Conservation (phyloP, 305 asterid species). For the Plantago coronopus region DNA sequence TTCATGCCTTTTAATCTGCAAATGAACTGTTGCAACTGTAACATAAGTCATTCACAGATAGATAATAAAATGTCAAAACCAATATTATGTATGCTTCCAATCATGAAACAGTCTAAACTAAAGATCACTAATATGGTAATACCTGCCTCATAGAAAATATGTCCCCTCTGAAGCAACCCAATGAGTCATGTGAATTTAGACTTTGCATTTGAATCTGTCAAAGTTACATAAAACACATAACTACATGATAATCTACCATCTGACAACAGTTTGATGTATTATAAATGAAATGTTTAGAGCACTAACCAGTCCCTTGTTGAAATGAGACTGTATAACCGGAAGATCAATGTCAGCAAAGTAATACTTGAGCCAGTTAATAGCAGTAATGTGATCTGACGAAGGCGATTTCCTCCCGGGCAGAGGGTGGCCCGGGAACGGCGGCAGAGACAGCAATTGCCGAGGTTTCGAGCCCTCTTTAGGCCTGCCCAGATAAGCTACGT, state of each 20-base stretch:
- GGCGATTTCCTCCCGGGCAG: constrained; percentile 60
- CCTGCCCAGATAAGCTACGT: constrained; percentile 60
- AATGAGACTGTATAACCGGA: constrained; percentile 57
- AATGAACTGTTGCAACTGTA: constrained; percentile 23
- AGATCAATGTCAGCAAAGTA: constrained; percentile 70
- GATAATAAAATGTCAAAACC: constrained; percentile 7
- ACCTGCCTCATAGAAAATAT: constrained; percentile 54
- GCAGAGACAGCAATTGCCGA: constrained; percentile 70
- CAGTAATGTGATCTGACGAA: constrained; percentile 52
- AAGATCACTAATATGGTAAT: constrained; percentile 23
- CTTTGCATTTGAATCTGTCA: constrained; percentile 62
- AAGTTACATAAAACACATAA: not conserved
- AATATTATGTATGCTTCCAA: not conserved
- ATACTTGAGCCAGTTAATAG: constrained; percentile 92
- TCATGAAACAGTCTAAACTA: constrained; percentile 10
- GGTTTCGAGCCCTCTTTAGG: constrained; percentile 70
- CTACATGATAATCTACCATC: constrained; percentile 4
- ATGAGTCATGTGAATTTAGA: constrained; percentile 24
- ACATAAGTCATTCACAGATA: constrained; percentile 8
- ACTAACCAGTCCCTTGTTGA: constrained; percentile 77
- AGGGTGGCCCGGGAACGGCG: constrained; percentile 81
- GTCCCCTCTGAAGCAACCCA: constrained; percentile 26
- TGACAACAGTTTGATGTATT: too few relatives aligned
- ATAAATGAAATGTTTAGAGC: not conserved
- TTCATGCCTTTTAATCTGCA: constrained; percentile 69